Evolutionary conservation across 768 basidiomycete genomes (phyloP).

Genomic region (Leccinum rimulosum): DNA sequence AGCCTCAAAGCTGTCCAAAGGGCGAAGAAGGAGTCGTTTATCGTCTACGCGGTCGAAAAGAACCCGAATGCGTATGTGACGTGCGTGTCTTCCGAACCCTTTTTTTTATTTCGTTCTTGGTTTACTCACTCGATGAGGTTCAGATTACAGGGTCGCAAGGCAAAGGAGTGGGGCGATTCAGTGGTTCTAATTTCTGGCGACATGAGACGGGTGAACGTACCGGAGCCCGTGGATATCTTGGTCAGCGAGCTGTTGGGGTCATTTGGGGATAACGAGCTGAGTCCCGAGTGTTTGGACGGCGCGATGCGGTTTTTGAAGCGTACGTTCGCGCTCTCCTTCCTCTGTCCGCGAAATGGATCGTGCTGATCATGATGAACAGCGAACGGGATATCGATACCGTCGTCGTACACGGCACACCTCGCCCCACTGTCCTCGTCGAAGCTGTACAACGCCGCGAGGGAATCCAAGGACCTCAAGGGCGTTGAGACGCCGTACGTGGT

Average conservation of each 20-base stretch:
- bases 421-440: constrained; percentile 95
- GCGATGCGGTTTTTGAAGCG: constrained; percentile 91
- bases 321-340: constrained; percentile 30
- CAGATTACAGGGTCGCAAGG: constrained; percentile 82
- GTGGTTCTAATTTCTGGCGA: constrained; percentile 91
- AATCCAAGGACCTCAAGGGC: constrained; percentile 63
- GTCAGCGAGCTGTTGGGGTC: constrained; percentile 95
- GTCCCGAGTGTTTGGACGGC: constrained; percentile 97
- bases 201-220: constrained; percentile 82
- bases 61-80: constrained; percentile 95
- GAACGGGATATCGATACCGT: constrained; percentile 92
- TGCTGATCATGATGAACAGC: constrained; percentile 45
- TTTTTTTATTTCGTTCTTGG: constrained; percentile 3
- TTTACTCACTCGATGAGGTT: constrained; percentile 14
- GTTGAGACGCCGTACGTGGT: constrained; percentile 97
- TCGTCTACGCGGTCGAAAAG: constrained; percentile 91
- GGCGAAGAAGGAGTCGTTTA: constrained; percentile 53
- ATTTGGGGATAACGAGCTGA: constrained; percentile 98
- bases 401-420: constrained; percentile 92
- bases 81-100: constrained; percentile 45
- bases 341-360: not conserved
- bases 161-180: constrained; percentile 75
- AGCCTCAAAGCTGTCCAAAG: constrained; percentile 75
- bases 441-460: constrained; percentile 79
- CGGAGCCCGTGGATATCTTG: constrained; percentile 88